phyloP scores from a whole-genome alignment of 495 filamentous ascomycete genomes.

The Xylaria intraflava region DNA sequence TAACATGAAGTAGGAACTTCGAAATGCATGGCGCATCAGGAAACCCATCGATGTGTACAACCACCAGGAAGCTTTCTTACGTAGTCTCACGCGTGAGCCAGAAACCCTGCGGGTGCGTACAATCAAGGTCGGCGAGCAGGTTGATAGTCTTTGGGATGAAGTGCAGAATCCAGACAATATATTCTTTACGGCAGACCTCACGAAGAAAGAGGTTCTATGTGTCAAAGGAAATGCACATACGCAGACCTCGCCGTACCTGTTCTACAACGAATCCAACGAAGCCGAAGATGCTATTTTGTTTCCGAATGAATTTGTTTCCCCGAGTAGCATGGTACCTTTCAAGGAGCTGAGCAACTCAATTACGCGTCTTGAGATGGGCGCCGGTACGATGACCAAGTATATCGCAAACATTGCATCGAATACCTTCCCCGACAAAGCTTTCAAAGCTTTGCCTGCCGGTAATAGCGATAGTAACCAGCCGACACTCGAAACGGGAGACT shows the following conservation, averaged over 20 bases:
- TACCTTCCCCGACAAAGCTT: constrained; percentile 8
- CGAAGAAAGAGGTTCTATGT: constrained; percentile 8
- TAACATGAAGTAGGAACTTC: constrained; percentile 26
- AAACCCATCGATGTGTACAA: constrained; percentile 25
- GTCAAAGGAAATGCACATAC: constrained; percentile 5
- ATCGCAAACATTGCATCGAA: constrained; percentile 15
- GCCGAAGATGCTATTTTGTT: constrained; percentile 44
- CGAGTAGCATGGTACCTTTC: constrained; percentile 27
- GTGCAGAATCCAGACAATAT: constrained; percentile 21
- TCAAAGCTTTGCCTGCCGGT: neutral
- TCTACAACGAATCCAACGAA: constrained; percentile 41
- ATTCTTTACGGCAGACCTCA: constrained; percentile 16
- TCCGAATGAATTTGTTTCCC: constrained; percentile 29
- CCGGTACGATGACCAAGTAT: constrained; percentile 22
- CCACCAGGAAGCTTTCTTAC: constrained; percentile 30
- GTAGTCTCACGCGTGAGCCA: constrained; percentile 31
- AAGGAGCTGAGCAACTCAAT: constrained; percentile 33
- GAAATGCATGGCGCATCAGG: constrained; percentile 32
- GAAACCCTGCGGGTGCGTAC: constrained; percentile 34
- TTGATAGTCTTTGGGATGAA: constrained; percentile 33
- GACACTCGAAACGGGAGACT: neutral
- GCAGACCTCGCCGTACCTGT: constrained; percentile 18
- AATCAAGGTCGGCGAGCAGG: constrained; percentile 35
- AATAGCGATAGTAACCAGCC: neutral
- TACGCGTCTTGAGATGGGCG: constrained; percentile 25